Base-by-base conservation (phyloP, 164 flowering plant species). In the Cinnamomum chago region DNA sequence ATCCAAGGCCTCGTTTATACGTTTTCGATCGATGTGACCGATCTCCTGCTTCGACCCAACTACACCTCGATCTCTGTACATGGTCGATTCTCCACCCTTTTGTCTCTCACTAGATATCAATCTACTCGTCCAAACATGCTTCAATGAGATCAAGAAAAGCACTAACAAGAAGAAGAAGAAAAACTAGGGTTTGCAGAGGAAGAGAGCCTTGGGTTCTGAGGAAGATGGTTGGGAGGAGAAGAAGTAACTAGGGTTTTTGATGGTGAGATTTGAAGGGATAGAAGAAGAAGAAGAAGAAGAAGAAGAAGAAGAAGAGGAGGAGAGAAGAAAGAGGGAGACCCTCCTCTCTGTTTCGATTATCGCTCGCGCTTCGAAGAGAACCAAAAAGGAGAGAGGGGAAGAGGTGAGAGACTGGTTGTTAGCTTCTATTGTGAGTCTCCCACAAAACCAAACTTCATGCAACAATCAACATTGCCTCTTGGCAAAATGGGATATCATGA, bases 1-100 rank as follows among this genome's bases (percentile, higher is more conserved):
- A 70, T 88, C 92, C 47, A 88, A 79, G 12, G 84, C 92, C 47
- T 90, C 93, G 76, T 86, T 85, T 79, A 91, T 88, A 71, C 90
- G 82, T 81, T 86, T 88, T 79, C 95, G 89, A 85, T 91, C 93
- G 18, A 81, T 77, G 52, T 73, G 55, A 13, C 73, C 86, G 23
- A 81, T 82, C 82, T 83, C 90, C 72, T 80, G 17, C 83, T 80
- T 85, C 76, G 87, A 80, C 68, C 83, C 87, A 7, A 78, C 83
- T 20, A 28, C 77, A 18, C 81, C 83, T 70, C 88, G 72, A 71
- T 80, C 88, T 68, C 79, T 82, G 66, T 87, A 82, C 92, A 88
- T 86, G 47, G 72, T 64, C 67, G 67, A 64, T 64, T 75, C 35
- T 72, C 68, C 51, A 65, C 62, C 35, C 6, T 50, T 33, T 64